phyloP scores from a whole-genome alignment of 768 basidiomycete genomes.

The Ramaria sp. region DNA sequence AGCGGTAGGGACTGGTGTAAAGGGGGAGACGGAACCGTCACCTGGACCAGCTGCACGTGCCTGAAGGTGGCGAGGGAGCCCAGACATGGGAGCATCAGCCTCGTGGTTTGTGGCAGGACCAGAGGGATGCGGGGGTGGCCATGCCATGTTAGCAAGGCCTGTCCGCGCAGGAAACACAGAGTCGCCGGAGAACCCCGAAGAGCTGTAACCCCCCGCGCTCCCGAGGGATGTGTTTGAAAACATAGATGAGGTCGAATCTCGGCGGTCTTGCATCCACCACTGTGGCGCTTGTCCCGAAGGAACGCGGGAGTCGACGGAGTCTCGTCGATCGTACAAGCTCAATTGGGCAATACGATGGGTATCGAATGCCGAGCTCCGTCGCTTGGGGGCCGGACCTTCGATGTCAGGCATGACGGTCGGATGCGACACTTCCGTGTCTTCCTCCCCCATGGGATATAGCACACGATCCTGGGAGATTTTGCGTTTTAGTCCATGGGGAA shows the following conservation, averaged over 20 bases:
- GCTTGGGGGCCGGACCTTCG: constrained; percentile 59
- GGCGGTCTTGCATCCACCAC: constrained; percentile 58
- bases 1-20: constrained; percentile 35
- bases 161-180: constrained; percentile 45
- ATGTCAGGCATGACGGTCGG: constrained; percentile 43
- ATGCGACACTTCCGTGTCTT: constrained; percentile 60
- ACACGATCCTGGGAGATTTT: constrained; percentile 69
- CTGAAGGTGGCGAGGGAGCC: constrained; percentile 9
- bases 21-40: constrained; percentile 18
- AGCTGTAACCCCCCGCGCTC: constrained; percentile 30
- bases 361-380: constrained; percentile 76
- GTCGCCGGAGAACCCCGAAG: constrained; percentile 45
- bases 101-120: constrained; percentile 2
- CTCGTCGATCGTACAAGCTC: constrained; percentile 67
- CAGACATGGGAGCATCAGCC: constrained; percentile 28
- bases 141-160: constrained; percentile 8
- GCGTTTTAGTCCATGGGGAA: constrained; percentile 58
- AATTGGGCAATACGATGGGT: constrained; percentile 66
- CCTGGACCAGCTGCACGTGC: constrained; percentile 14
- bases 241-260: constrained; percentile 64
- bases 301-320: constrained; percentile 57
- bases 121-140: not conserved
- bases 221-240: constrained; percentile 47
- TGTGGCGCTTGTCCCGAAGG: constrained; percentile 18
- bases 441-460: constrained; percentile 45